phyloP scores from a whole-genome alignment of 179 eudicot species.

The Beta lomatogona region DNA sequence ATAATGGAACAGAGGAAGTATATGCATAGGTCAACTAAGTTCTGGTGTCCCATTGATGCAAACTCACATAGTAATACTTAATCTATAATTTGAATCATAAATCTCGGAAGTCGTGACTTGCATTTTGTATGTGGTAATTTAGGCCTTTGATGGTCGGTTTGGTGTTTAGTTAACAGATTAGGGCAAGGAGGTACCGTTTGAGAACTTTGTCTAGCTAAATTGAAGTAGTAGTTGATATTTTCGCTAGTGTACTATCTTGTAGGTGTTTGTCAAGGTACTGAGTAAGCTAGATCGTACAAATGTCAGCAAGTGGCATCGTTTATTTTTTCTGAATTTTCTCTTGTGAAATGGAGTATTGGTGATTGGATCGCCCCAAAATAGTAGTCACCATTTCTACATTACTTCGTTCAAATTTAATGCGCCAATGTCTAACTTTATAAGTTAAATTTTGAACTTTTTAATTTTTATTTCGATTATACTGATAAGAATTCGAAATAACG shows the following conservation, averaged over 20 bases:
- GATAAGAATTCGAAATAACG: too few relatives aligned
- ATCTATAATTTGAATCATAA: background rate
- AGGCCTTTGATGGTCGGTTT: too few relatives aligned
- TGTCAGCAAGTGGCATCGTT: background rate
- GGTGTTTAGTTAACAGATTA: too few relatives aligned
- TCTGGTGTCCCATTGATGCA: background rate
- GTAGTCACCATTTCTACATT: background rate
- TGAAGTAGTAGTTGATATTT: too few relatives aligned
- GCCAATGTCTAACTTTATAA: too few relatives aligned
- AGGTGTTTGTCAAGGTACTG: background rate
- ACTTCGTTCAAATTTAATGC: background rate
- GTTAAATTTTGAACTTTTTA: too few relatives aligned
- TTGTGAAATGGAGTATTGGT: background rate
- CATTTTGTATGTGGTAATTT: background rate
- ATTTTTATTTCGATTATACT: too few relatives aligned
- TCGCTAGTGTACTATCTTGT: too few relatives aligned
- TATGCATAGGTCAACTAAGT: background rate
- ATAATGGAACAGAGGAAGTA: too few relatives aligned
- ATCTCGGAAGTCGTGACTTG: background rate
- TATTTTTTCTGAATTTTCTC: background rate
- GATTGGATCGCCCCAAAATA: background rate
- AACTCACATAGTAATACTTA: background rate
- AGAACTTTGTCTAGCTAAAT: too few relatives aligned
- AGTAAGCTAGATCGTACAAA: background rate
- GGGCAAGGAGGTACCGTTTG: too few relatives aligned